These are phyloP conservation scores for Xerocomus potaroensis DNA, from an alignment of 768 basidiomycete genomes.

Conservation along the genomic window DNA sequence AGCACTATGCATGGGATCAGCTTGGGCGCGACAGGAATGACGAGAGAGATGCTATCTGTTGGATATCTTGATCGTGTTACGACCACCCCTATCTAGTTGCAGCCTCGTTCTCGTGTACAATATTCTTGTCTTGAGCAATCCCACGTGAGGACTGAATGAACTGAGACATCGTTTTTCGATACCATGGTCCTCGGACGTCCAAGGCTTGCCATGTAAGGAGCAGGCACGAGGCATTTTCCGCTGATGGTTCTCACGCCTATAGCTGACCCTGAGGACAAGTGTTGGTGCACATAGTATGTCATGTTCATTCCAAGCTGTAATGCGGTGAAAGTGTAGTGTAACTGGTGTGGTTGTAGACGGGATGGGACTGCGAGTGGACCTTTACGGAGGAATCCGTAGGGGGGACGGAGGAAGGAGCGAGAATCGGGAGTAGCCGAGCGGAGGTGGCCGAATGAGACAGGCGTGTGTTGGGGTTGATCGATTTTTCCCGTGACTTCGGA, in stretches of 20 bases:
- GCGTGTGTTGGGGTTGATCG: slow-evolving; percentile 5
- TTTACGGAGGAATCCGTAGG: slow-evolving; percentile 23
- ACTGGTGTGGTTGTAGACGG: neutral
- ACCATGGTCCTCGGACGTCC: slow-evolving; percentile 29
- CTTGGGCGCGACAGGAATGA: too few species aligned
- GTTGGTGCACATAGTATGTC: neutral
- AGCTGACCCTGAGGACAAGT: slow-evolving; percentile 22
- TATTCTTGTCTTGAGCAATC: too few species aligned
- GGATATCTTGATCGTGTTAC: too few species aligned
- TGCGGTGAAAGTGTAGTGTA: too few species aligned
- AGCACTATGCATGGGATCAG: too few species aligned
- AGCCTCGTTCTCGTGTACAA: slow-evolving; percentile 5
- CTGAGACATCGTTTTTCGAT: too few species aligned
- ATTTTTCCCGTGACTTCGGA: slow-evolving; percentile 6
- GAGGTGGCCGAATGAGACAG: slow-evolving; percentile 22
- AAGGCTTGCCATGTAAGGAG: slow-evolving; percentile 9
- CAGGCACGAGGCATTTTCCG: slow-evolving; percentile 30
- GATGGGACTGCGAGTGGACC: too few species aligned
- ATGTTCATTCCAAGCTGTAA: neutral
- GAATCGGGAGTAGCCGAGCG: slow-evolving; percentile 27
- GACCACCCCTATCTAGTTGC: neutral
- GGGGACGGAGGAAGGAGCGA: slow-evolving; percentile 13
- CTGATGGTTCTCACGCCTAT: slow-evolving; percentile 25
- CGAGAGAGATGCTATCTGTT: too few species aligned
- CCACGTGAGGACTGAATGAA: neutral